Conservation (phyloP, 108 stramenopile genomes). For the Cyclostephanos invisitatus region DNA sequence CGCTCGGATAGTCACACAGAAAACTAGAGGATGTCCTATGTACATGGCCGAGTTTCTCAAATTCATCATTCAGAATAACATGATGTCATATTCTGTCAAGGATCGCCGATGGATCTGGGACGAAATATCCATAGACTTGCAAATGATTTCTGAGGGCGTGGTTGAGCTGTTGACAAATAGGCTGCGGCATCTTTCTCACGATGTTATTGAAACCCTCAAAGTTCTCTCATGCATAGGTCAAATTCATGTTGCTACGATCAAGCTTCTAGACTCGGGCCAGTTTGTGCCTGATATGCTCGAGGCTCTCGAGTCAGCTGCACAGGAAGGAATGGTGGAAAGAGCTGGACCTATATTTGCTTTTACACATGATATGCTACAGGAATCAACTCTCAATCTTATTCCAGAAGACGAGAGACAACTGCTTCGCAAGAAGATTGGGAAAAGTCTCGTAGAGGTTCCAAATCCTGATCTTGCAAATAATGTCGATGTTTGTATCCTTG, state of each 20-base stretch:
- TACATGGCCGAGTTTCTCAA: conserved; percentile 9
- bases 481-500: background rate
- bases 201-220: conserved; percentile 3
- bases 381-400: conserved; percentile 14
- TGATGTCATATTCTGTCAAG: conserved; percentile 13
- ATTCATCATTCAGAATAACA: background rate
- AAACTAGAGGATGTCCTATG: background rate
- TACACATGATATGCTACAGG: conserved; percentile 11
- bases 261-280: background rate
- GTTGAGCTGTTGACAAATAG: conserved; percentile 4
- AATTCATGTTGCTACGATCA: background rate
- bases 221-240: conserved; percentile 11
- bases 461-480: background rate
- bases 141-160: conserved; percentile 9
- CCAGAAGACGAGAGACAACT: background rate
- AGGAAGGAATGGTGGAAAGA: conserved; percentile 19
- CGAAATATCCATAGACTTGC: conserved; percentile 4
- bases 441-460: background rate
- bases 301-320: background rate
- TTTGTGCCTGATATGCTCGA: background rate
- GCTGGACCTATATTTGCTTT: conserved; percentile 20
- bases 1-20: conserved; percentile 6
- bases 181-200: background rate
- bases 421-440: conserved; percentile 12
- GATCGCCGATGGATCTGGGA: conserved; percentile 17